Evolutionary conservation across 73 alveolate species (phyloP), one percentile per base, ranked within the genome.

Genomic region (Vitrella brassicaformis): DNA sequence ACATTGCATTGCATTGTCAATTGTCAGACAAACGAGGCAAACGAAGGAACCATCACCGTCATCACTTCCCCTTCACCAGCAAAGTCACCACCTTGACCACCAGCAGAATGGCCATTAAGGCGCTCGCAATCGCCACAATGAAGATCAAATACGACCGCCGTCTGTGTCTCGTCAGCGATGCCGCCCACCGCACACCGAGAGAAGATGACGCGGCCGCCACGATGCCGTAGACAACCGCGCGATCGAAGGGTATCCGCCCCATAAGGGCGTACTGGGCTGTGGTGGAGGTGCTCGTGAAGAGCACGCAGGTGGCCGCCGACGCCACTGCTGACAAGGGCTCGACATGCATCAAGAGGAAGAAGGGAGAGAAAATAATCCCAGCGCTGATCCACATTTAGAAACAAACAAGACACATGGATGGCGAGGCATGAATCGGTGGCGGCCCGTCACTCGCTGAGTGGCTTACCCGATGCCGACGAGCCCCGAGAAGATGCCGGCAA

Each of bases 381-480:
- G 68, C 77, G 65, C 75, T n/a, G n/a, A n/a, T n/a, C n/a, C n/a
- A n/a, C n/a, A n/a, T n/a, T n/a, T n/a, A n/a, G n/a, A n/a, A n/a
- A n/a, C n/a, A n/a, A n/a, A n/a, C n/a, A n/a, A n/a, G n/a, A n/a
- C n/a, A n/a, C n/a, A n/a, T n/a, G n/a, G n/a, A n/a, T n/a, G n/a
- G n/a, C n/a, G n/a, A n/a, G n/a, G n/a, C n/a, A n/a, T n/a, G n/a
- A n/a, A n/a, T n/a, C n/a, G n/a, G n/a, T n/a, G n/a, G n/a, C n/a
- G n/a, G n/a, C n/a, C n/a, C n/a, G n/a, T n/a, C n/a, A n/a, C n/a
- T n/a, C n/a, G n/a, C n/a, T n/a, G n/a, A n/a, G n/a, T n/a, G n/a
- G n/a, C n/a, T n/a, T n/a, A n/a, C 30, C 77, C 77, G 28, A 71
- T 46, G 19, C 77, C 77, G 28, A 71, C 69, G 27, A 71, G 77